Conservation (phyloP, 1,284 basidiomycete species). For the Ceratobasidium papillatum region DNA sequence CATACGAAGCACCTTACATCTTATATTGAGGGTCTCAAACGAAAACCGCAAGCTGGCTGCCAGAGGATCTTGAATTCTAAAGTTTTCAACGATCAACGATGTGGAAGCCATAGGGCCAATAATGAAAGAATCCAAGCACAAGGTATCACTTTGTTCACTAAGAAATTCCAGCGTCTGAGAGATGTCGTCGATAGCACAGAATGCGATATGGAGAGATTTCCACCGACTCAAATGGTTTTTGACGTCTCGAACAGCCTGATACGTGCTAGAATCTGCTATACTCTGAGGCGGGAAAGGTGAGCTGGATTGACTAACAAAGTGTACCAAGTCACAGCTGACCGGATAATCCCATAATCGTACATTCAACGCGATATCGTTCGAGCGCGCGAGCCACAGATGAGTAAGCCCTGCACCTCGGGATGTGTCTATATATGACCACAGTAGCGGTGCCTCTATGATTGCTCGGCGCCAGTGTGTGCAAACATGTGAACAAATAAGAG, state of each 20-base stretch:
- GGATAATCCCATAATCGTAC: background rate
- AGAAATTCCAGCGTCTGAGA: background rate
- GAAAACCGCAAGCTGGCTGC: too few species aligned
- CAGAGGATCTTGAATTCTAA: too few species aligned
- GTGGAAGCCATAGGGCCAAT: background rate
- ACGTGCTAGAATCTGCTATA: too few species aligned
- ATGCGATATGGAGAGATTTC: constrained; percentile 1
- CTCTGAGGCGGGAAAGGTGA: background rate
- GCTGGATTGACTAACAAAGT: background rate
- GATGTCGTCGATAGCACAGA: background rate
- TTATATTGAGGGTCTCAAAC: background rate
- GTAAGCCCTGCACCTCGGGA: background rate
- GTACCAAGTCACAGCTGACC: background rate
- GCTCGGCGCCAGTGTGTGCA: background rate
- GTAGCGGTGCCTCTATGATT: background rate
- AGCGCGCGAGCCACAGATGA: background rate
- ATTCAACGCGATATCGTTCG: background rate
- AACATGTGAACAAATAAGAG: constrained; percentile 8
- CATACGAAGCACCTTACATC: background rate
- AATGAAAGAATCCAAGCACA: background rate
- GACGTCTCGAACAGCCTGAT: background rate
- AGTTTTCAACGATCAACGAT: background rate
- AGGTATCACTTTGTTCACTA: background rate
- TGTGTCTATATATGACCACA: constrained; percentile 1
- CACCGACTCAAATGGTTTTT: background rate